These are phyloP conservation scores for Mycosphaerelloides madeirae DNA, from an alignment of 2,329 filamentous ascomycete genomes.

Conservation along the genomic window DNA sequence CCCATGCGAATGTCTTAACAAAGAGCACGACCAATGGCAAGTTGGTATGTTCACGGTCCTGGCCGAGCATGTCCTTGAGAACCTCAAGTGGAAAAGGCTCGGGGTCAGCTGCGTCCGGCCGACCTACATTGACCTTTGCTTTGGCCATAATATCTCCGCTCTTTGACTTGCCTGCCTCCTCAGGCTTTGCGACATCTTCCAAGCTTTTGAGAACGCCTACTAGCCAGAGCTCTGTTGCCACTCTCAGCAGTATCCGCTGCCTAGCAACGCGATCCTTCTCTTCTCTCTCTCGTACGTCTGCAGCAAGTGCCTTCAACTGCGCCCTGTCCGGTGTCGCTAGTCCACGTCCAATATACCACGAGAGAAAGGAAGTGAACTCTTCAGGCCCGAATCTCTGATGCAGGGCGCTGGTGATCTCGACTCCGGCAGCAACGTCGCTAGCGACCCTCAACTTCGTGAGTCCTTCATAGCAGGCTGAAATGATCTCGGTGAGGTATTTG, in stretches of 20 bases:
- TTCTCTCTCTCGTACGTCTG: slow-evolving; percentile 85
- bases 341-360: slow-evolving; percentile 86
- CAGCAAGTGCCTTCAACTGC: slow-evolving; percentile 69
- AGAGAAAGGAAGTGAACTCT: slow-evolving; percentile 87
- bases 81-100: slow-evolving; percentile 96
- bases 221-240: slow-evolving; percentile 95
- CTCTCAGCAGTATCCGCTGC: slow-evolving; percentile 78
- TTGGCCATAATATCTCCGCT: slow-evolving; percentile 57
- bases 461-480: slow-evolving; percentile 91
- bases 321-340: slow-evolving; percentile 86
- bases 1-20: slow-evolving; percentile 94
- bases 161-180: slow-evolving; percentile 58
- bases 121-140: slow-evolving; percentile 52
- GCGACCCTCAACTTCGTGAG: slow-evolving; percentile 86
- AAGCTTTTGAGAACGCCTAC: slow-evolving; percentile 82
- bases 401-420: slow-evolving; percentile 90
- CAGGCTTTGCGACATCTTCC: slow-evolving; percentile 61
- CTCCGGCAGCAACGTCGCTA: slow-evolving; percentile 84
- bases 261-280: slow-evolving; percentile 88
- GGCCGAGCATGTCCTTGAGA: slow-evolving; percentile 90
- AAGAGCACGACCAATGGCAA: slow-evolving; percentile 89
- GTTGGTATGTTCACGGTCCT: slow-evolving; percentile 89
- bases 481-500: slow-evolving; percentile 96
- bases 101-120: slow-evolving; percentile 60
- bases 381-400: slow-evolving; percentile 88